phyloP scores from a whole-genome alignment of 1,139 yeast genomes.

The Diutina pseudorugosa region DNA sequence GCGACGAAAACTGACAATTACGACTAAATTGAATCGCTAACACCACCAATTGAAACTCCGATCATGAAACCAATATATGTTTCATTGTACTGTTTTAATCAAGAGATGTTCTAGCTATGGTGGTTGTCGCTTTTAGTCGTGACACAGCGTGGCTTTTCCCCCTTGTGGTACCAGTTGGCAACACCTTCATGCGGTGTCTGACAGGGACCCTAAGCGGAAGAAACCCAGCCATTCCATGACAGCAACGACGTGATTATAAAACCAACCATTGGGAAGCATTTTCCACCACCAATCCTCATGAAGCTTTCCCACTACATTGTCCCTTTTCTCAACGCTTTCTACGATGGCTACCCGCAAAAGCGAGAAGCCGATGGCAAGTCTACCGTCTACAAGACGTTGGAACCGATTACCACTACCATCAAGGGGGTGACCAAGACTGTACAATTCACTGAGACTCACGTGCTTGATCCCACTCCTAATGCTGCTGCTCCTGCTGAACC shows the following conservation, averaged over 20 bases:
- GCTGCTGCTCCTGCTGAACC: not conserved
- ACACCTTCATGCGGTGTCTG: not conserved
- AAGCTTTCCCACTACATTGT: not conserved
- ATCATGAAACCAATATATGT: too few species aligned
- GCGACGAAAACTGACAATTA: too few species aligned
- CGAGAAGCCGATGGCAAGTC: not conserved
- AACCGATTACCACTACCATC: not conserved
- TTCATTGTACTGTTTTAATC: not conserved
- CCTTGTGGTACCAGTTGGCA: not conserved
- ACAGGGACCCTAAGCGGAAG: not conserved
- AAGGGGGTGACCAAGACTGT: not conserved
- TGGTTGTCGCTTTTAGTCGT: too few species aligned
- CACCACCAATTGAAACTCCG: too few species aligned
- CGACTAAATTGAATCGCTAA: too few species aligned
- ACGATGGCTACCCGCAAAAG: not conserved
- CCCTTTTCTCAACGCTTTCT: not conserved
- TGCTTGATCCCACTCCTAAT: not conserved
- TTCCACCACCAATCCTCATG: not conserved
- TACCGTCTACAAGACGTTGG: not conserved
- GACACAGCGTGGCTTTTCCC: not conserved
- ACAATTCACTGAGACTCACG: not conserved
- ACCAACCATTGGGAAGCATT: not conserved
- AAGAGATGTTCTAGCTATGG: too few species aligned
- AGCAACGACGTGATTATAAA: not conserved
- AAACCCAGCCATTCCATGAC: not conserved